These are phyloP conservation scores for Dactylonectria estremocensis DNA, from an alignment of 2,329 filamentous ascomycete genomes.

Conservation along the genomic window DNA sequence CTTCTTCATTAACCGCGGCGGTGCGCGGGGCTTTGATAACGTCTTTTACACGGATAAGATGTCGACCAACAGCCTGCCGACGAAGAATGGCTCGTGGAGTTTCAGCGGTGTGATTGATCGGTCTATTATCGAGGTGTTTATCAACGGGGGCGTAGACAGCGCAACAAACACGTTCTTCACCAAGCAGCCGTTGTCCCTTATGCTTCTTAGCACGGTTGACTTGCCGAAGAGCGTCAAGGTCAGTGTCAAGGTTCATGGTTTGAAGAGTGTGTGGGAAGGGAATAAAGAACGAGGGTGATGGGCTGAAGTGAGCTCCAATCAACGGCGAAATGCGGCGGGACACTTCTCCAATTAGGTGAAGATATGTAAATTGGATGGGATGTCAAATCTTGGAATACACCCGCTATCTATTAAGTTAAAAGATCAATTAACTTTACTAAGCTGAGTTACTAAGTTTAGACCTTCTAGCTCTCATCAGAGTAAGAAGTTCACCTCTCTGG, in stretches of 20 bases:
- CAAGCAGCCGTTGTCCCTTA: slow-evolving; percentile 44
- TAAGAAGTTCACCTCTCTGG: too few relatives aligned
- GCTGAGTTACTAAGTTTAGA: too few relatives aligned
- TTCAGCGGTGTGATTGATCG: slow-evolving; percentile 54
- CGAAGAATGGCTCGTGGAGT: slow-evolving; percentile 41
- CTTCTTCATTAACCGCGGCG: slow-evolving; percentile 50
- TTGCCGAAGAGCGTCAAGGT: slow-evolving; percentile 41
- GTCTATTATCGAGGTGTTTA: slow-evolving; percentile 54
- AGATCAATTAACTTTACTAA: too few relatives aligned
- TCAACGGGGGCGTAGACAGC: slow-evolving; percentile 53
- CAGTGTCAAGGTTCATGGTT: slow-evolving; percentile 42
- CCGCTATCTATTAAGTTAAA: too few relatives aligned
- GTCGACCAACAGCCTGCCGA: slow-evolving; percentile 40
- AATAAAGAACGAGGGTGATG: neutral
- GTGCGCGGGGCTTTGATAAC: slow-evolving; percentile 48
- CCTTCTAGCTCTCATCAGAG: too few relatives aligned
- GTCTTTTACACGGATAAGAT: slow-evolving; percentile 54
- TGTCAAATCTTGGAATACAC: too few relatives aligned
- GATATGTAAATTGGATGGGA: too few relatives aligned
- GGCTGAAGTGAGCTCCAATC: neutral
- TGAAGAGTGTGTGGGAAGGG: slow-evolving; percentile 49
- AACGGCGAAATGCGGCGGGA: too few relatives aligned
- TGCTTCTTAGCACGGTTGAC: slow-evolving; percentile 39
- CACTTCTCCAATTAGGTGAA: too few relatives aligned
- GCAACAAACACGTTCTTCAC: slow-evolving; percentile 52